Percentiles rank a stretch among this genome's conserved stretches.
Conservation (phyloP, 2,329 filamentous ascomycete genomes). For the Colletotrichum theobromicola region DNA sequence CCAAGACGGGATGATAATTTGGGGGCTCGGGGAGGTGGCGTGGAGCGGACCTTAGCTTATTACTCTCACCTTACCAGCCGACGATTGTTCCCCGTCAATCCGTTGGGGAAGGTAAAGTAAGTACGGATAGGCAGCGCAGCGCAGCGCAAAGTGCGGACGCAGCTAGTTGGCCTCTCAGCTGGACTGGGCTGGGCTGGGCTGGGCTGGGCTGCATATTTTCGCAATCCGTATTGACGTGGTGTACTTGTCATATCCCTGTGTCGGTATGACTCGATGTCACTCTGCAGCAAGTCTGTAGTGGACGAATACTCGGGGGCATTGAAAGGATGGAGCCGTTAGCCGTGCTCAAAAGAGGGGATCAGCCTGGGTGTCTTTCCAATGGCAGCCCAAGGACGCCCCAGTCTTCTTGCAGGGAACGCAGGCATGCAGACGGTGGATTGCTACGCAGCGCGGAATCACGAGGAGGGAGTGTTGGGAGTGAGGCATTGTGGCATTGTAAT, state of each 20-base stretch:
- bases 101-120: neutral
- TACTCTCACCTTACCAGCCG: neutral
- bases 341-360: slow-evolving; percentile 6
- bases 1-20: slow-evolving; percentile 21
- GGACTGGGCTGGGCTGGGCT: neutral
- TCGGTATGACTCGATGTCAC: neutral
- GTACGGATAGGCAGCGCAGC: neutral
- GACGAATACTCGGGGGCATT: neutral
- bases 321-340: neutral
- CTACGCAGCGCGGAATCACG: neutral
- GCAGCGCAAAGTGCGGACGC: neutral
- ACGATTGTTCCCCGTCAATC: neutral
- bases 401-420: neutral
- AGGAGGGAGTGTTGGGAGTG: neutral
- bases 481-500: neutral
- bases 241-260: neutral
- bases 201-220: neutral
- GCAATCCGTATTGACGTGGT: neutral
- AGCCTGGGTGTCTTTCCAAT: slow-evolving; percentile 3
- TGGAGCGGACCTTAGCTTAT: neutral
- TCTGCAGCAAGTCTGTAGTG: neutral
- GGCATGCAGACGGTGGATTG: neutral
- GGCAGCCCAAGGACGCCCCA: neutral
- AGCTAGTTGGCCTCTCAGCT: neutral
- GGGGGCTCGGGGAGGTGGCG: slow-evolving; percentile 18